A percentile compares a stretch with the other conserved stretches of the same genome.
Conservation (phyloP, 179 eudicot species). For the Heliamphora pulchella region DNA sequence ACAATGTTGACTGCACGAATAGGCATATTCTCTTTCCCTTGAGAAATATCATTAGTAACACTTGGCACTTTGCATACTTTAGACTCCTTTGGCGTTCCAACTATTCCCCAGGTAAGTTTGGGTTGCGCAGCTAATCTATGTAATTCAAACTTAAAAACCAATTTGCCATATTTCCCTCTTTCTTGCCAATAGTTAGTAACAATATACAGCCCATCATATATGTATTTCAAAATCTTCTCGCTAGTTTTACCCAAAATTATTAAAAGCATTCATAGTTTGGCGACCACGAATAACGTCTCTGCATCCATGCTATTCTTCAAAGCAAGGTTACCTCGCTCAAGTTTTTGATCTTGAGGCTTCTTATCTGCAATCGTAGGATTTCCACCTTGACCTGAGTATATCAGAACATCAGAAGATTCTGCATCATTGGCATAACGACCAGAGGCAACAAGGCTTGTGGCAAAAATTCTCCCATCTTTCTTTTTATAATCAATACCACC, state of each 20-base stretch:
- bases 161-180: slow-evolving; percentile 27
- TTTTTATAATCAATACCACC: slow-evolving; percentile 34
- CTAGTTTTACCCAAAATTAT: background rate
- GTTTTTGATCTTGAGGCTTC: slow-evolving; percentile 33
- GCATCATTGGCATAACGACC: slow-evolving; percentile 30
- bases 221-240: slow-evolving; percentile 5
- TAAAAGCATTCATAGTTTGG: slow-evolving; percentile 27
- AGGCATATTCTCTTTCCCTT: slow-evolving; percentile 18
- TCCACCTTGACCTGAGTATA: slow-evolving; percentile 45
- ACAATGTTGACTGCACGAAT: slow-evolving; percentile 12
- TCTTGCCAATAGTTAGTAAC: slow-evolving; percentile 21
- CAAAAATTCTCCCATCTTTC: slow-evolving; percentile 16
- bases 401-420: slow-evolving; percentile 20
- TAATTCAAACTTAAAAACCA: slow-evolving; percentile 34
- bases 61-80: background rate
- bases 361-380: background rate
- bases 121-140: slow-evolving; percentile 24
- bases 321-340: slow-evolving; percentile 32
- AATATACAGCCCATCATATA: slow-evolving; percentile 41
- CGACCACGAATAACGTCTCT: slow-evolving; percentile 24
- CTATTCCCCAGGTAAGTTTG: background rate
- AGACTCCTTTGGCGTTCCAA: background rate
- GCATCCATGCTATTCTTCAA: slow-evolving; percentile 32
- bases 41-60: slow-evolving; percentile 14
- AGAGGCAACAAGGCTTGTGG: slow-evolving; percentile 37